phyloP scores from a whole-genome alignment of 2,329 filamentous ascomycete genomes.

The Podosphaera fusca region DNA sequence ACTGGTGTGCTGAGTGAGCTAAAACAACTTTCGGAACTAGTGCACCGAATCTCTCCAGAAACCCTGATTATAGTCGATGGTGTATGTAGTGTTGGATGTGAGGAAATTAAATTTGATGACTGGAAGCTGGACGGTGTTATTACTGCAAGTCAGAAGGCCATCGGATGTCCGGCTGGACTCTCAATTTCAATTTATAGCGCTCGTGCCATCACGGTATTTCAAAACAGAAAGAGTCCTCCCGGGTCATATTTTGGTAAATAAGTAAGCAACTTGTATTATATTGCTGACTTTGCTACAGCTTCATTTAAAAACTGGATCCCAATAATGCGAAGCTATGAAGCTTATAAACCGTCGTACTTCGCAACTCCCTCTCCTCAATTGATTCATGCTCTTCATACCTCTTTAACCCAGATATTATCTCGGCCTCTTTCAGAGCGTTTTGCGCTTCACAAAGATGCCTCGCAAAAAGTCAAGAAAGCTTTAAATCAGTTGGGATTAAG shows the following conservation, averaged over 20 bases:
- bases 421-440: conserved; percentile 64
- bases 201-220: conserved; percentile 59
- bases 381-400: conserved; percentile 75
- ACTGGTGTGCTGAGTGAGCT: conserved; percentile 89
- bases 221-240: conserved; percentile 59
- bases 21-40: conserved; percentile 58
- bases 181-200: conserved; percentile 88
- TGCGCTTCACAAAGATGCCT: conserved; percentile 53
- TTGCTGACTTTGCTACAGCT: neutral
- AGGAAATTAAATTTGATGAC: conserved; percentile 88
- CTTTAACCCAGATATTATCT: conserved; percentile 66
- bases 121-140: conserved; percentile 86
- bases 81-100: conserved; percentile 87
- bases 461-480: conserved; percentile 68
- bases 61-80: conserved; percentile 86
- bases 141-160: conserved; percentile 90
- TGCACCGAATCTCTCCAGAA: conserved; percentile 69
- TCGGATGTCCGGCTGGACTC: conserved; percentile 81
- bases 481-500: conserved; percentile 62
- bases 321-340: conserved; percentile 99
- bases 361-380: conserved; percentile 90
- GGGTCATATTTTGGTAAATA: conserved; percentile 68
- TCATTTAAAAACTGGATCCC: conserved; percentile 1
- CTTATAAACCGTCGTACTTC: conserved; percentile 93
- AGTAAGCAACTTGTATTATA: conserved; percentile 25